Evolutionary conservation across 2,329 filamentous ascomycete genomes (phyloP).

Genomic region (Ramichloridium luteum): DNA sequence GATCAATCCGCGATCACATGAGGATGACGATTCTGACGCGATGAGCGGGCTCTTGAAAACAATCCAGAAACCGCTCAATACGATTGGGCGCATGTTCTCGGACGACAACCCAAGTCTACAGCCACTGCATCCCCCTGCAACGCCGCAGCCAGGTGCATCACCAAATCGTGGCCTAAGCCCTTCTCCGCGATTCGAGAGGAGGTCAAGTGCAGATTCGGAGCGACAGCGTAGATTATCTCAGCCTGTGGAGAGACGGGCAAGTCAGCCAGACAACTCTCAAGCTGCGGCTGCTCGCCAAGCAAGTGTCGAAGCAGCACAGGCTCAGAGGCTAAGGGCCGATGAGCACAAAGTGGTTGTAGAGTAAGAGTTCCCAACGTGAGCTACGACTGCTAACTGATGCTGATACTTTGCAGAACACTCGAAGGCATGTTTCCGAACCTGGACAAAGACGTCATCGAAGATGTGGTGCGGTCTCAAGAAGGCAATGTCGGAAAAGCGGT

Average conservation of each 20-base stretch:
- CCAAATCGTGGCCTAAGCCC: slow-evolving; percentile 37
- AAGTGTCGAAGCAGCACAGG: slow-evolving; percentile 79
- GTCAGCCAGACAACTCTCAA: slow-evolving; percentile 52
- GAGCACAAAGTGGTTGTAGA: slow-evolving; percentile 90
- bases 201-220: slow-evolving; percentile 19
- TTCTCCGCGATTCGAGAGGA: slow-evolving; percentile 16
- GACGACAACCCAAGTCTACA: slow-evolving; percentile 42
- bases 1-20: slow-evolving; percentile 9
- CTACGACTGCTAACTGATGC: slow-evolving; percentile 8
- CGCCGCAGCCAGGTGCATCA: slow-evolving; percentile 36
- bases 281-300: slow-evolving; percentile 84
- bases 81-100: slow-evolving; percentile 86
- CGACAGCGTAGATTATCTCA: slow-evolving; percentile 20
- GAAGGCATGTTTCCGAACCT: slow-evolving; percentile 94
- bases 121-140: slow-evolving; percentile 26
- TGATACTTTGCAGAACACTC: slow-evolving; percentile 63
- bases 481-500: slow-evolving; percentile 47
- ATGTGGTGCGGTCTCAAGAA: slow-evolving; percentile 92
- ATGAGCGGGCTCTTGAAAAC: slow-evolving; percentile 77
- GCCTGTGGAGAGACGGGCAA: slow-evolving; percentile 13
- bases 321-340: slow-evolving; percentile 64
- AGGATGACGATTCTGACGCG: slow-evolving; percentile 60
- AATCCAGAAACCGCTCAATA: slow-evolving; percentile 80
- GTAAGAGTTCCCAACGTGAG: too few relatives aligned
- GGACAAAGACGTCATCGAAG: slow-evolving; percentile 86